phyloP scores from a whole-genome alignment of 2,329 filamentous ascomycete species.

The Akanthomyces uredinophilus region DNA sequence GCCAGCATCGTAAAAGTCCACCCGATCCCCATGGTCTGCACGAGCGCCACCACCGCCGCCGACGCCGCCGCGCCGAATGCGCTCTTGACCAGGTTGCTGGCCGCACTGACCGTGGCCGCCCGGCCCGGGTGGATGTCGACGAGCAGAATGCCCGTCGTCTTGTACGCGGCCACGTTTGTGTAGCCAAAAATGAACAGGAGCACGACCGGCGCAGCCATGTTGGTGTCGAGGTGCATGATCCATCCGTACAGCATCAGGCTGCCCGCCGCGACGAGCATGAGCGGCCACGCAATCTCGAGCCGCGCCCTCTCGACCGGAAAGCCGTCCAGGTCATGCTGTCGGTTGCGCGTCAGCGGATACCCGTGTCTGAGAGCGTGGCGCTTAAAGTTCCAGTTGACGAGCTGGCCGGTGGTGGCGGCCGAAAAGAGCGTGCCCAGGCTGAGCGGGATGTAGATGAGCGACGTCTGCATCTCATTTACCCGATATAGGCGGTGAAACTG shows the following conservation, averaged over 20 bases:
- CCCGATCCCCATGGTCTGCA: not conserved
- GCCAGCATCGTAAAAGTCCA: not conserved
- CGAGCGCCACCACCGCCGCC: not conserved
- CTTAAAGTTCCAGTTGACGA: constrained; percentile 60
- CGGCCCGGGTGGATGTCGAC: not conserved
- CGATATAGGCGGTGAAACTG: not conserved
- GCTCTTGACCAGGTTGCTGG: not conserved
- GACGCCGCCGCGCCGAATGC: not conserved
- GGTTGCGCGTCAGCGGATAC: constrained; percentile 42
- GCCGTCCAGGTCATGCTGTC: constrained; percentile 35
- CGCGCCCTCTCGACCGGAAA: constrained; percentile 42
- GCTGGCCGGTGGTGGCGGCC: constrained; percentile 31
- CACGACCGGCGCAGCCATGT: not conserved
- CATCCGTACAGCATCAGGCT: not conserved
- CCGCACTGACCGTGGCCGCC: not conserved
- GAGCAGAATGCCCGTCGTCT: not conserved
- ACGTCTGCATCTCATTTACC: not conserved
- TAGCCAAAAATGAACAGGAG: not conserved
- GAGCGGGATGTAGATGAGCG: not conserved
- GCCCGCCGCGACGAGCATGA: constrained; percentile 30
- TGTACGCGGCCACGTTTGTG: not conserved
- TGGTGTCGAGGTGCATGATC: not conserved
- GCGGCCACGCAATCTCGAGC: constrained; percentile 36
- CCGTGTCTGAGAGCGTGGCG: constrained; percentile 47
- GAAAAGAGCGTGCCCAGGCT: not conserved